These are phyloP conservation scores for Talaromyces marneffei DNA, from an alignment of 2,329 filamentous ascomycete species.

Conservation along the genomic window DNA sequence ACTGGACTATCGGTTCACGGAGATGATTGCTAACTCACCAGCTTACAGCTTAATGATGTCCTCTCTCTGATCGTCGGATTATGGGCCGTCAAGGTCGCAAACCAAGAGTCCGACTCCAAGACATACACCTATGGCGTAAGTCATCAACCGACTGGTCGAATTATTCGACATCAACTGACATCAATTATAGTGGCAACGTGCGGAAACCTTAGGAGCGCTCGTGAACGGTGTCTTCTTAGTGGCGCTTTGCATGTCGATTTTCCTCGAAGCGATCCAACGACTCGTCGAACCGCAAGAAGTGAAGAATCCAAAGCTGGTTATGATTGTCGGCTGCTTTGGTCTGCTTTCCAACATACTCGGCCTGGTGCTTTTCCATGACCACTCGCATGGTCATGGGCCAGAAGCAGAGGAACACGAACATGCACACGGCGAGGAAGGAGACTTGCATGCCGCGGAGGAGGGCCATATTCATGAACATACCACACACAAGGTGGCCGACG, in stretches of 20 bases:
- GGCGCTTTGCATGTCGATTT: constrained; percentile 90
- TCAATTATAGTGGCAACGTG: constrained; percentile 81
- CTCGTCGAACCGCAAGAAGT: constrained; percentile 89
- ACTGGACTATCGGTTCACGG: not conserved
- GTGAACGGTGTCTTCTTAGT: constrained; percentile 98
- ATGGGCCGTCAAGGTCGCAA: constrained; percentile 89
- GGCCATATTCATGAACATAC: constrained; percentile 35
- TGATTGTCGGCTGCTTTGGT: constrained; percentile 81
- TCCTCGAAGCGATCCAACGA: constrained; percentile 88
- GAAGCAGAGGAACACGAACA: constrained; percentile 46
- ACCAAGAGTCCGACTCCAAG: constrained; percentile 71
- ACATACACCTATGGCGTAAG: constrained; percentile 90
- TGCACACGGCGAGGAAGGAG: constrained; percentile 49
- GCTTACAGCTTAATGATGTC: constrained; percentile 82
- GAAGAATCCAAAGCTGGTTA: constrained; percentile 74
- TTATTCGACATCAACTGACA: not conserved
- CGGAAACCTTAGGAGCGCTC: constrained; percentile 90
- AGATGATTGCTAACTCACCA: not conserved
- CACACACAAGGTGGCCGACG: constrained; percentile 45
- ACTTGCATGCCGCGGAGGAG: constrained; percentile 37
- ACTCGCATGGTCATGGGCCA: constrained; percentile 71
- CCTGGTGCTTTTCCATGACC: constrained; percentile 85
- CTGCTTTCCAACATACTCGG: constrained; percentile 84
- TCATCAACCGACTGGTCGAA: constrained; percentile 16
- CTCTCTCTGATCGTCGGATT: constrained; percentile 86